Evolutionary conservation across 129 eudicot genomes (phyloP), one percentile per base, ranked within the genome.

Genomic region (Flaveria ramosissima): DNA sequence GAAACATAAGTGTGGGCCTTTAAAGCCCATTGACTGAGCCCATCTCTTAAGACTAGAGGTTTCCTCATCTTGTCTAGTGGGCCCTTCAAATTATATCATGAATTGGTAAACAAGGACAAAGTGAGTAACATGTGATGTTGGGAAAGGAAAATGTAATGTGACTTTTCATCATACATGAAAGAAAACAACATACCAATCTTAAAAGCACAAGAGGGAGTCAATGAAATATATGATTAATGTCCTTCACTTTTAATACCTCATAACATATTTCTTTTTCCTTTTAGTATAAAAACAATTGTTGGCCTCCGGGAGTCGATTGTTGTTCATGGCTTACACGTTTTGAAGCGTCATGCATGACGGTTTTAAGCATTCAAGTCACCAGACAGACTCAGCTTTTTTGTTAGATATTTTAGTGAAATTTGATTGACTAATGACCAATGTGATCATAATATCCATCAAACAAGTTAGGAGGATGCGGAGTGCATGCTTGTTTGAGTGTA

Each of bases 91-190:
- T 36, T 2, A 27, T 74, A 67, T 74, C 80, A 80, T 80, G 71
- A 53, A 24, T 74, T 80, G 42, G 70, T 79, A 19, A 80, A 74
- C 71, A 80, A 80, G 80, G 84, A 80, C 80, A 73, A 74, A 80
- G 30, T 20, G 70, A 7, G 84, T 80, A 80, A 80, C 84, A 80
- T 80, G 84, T 80, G 53, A 67, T 80, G 80, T 80, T 80, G 80
- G 84, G 63, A 55, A 26, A 73, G 43, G 68, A 68, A 12, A 52
- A 45, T 64, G 62, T 65, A 80, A 73, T 24, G 70, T 80, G 75
- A 80, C 83, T 80, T 78, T 56, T 30, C 84, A 80, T 56, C 79
- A 66, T 66, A 67, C 80, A 80, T 80, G 65, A 75, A 39, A 26
- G 36, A 72, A 52, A 50, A 39, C 68, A 52, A 42, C 51, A 73